Base-by-base conservation (phyloP, 139 green algal genomes). In the Picochlorum sp. region DNA sequence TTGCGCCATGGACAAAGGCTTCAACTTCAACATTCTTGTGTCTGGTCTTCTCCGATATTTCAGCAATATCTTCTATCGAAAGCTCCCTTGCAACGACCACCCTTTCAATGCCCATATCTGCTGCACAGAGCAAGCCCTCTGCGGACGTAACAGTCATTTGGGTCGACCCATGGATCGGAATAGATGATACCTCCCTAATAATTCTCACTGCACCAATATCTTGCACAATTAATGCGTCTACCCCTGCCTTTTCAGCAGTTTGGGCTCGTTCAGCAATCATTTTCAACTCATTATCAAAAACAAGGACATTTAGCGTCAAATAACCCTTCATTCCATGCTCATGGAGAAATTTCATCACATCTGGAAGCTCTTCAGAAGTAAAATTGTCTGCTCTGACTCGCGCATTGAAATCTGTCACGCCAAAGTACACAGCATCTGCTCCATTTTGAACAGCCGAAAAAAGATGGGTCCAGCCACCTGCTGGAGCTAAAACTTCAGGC, bases 161-260 rank as follows among this genome's bases (percentile, higher is more conserved):
- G 3, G 83, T 91, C 41, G 54, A 76, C 10, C 75, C 83, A 57
- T 91, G 83, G 25, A 94, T 67, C 3, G 70, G 63, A 32, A 94
- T 72, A 3, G 50, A 25, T 12, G 86, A 82, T 0, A 82, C 86
- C 32, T 84, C 67, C 4, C 64, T 61, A 20, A 84, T 60, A n/a
- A 92, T 55, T 45, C 69, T 59, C 43, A 86, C 78, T 31, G 74
- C 76, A 7, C 82, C 86, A 26, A 90, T 28, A 66, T 91, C 83
- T 69, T 88, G 82, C 43, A 94, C 86, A 33, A 94, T 94, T 43
- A 89, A 61, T 0, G 86, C 86, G 39, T 94, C 86, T 30, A 88
- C 84, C 3, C 84, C 82, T 29, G 87, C 63, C 29, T 58, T 40
- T 3, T 72, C 55, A 12, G 84, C 63, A 4, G 33, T 16, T 12